These are phyloP conservation scores for Combretum micranthum DNA, from an alignment of 345 rosid genomes.

Conservation along the genomic window DNA sequence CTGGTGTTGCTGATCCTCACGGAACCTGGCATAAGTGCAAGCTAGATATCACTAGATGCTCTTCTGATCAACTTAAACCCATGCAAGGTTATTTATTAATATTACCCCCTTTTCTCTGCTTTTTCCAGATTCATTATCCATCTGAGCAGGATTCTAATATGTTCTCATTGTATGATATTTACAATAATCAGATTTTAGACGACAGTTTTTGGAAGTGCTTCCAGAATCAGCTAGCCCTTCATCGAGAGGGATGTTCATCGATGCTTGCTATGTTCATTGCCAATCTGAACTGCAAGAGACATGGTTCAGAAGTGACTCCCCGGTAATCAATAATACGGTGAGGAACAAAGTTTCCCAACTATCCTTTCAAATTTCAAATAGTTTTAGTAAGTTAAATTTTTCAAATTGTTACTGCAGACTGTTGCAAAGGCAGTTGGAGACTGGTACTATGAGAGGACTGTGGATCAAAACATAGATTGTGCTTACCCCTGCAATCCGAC, in stretches of 20 bases:
- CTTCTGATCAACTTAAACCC: slow-evolving; percentile 44
- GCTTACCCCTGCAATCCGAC: slow-evolving; percentile 96
- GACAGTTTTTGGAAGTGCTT: slow-evolving; percentile 55
- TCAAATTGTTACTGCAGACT: slow-evolving; percentile 33
- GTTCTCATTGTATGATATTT: not conserved
- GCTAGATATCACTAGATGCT: slow-evolving; percentile 55
- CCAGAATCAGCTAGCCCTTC: slow-evolving; percentile 38
- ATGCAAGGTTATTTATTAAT: slow-evolving; percentile 53
- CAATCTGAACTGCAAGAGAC: slow-evolving; percentile 77
- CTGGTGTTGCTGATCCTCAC: slow-evolving; percentile 65
- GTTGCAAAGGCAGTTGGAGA: slow-evolving; percentile 49
- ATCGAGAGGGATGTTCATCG: slow-evolving; percentile 71
- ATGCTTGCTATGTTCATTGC: slow-evolving; percentile 83
- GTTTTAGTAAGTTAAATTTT: no score
- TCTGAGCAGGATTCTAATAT: not conserved
- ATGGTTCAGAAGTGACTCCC: slow-evolving; percentile 72
- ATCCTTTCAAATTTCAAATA: no score
- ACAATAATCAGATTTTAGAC: slow-evolving; percentile 58
- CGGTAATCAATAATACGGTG: slow-evolving; percentile 49
- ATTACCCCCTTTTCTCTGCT: not conserved
- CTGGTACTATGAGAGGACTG: slow-evolving; percentile 32
- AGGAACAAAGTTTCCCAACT: not conserved
- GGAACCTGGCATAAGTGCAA: slow-evolving; percentile 84
- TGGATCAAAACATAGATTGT: slow-evolving; percentile 76
- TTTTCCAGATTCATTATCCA: not conserved